Base-by-base conservation (phyloP, 73 alveolate genomes). In the Symbiodinium pilosum region DNA sequence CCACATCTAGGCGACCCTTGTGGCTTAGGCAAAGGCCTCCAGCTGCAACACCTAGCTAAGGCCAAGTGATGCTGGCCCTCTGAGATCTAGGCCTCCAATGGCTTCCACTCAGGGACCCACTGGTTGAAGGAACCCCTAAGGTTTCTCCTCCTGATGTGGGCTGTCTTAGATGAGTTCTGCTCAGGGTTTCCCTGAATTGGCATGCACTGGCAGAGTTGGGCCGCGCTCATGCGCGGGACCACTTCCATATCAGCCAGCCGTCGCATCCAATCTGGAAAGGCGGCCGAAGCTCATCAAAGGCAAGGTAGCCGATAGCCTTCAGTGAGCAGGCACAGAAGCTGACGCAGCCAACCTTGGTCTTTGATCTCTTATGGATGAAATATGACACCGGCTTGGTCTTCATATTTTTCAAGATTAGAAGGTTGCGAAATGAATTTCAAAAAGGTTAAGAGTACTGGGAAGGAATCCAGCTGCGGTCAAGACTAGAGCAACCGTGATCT, bases 261-360 rank as follows among this genome's bases (percentile, higher is more conserved):
- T 89, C 73, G 39, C 96, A 89, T 14, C 96, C 96, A 11, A 89
- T 85, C 87, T 89, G 87, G 20, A 89, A 89, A 5, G 32, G 39
- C 30, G 96, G 96, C 44, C 96, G 87, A 39, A 89, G 96, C 87
- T 89, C 96, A 9, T 68, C 87, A 42, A 89, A 89, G 77, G 75
- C 96, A 42, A 89, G 83, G 83, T 56, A 89, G 32, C 96, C 96
- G 52, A 89, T 39, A 4, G 96, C 96, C 43, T 89, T 89, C 51
- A 51, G 28, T 9, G 52, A 14, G 73, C 96, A 89, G 28, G 96
- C 96, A 14, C 47, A 4, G 51, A 89, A 52, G 38, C 87, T 41
- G 54, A 89, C 0, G 88, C 87, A 89, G 16, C 96, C 96, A 8
- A 89, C 96, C 36, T 18, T n/a, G n/a, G n/a, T n/a, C n/a, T n/a